Base-by-base conservation (phyloP, 2,329 filamentous ascomycete species). In the Fusarium sp. region DNA sequence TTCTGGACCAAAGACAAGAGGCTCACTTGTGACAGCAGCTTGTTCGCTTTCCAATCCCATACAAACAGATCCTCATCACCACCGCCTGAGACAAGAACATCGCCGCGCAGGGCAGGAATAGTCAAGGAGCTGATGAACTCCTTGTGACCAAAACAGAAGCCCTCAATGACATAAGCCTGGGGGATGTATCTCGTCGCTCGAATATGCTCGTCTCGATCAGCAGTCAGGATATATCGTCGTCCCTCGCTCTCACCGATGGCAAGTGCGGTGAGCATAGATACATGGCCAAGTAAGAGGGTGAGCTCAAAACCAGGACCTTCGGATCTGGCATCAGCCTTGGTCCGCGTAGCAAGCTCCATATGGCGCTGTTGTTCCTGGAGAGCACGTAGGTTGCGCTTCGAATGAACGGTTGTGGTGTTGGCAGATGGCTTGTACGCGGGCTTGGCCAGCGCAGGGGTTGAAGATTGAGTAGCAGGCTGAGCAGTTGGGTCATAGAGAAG, bases 241-340 rank as follows among this genome's bases (percentile, higher is more conserved):
- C 70, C 77, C 61, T 69, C 80, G 65, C 68, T 83, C 75, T 74
- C 81, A 7, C 83, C 84, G 40, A 88, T 82, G 4, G 83, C 78
- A 50, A 97, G 77, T 73, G 93, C 90, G 2, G 94, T 97, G 48
- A 99, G 87, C 88, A 98, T 92, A 1, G 95, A 97, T 15, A 99
- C 96, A 79, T 99, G 96, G 14, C 96, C 96, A 1, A 99, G 87
- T 9, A 97, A 83, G 1, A 97, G 83, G 36, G 89, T 87, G 70
- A 93, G 88, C 71, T 93, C 90, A 75, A 97, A 97, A 24, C 82
- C 72, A 14, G 83, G 78, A 36, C 75, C 77, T 26, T 81, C 79
- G 15, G 74, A 55, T 58, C 79, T 77, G 15, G 71, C 68, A 4
- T 74, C 74, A 19, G 61, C 62, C 30, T 75, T 72, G 20, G 70